Evolutionary conservation across 768 basidiomycete species (phyloP), one percentile per base, ranked within the genome.

Genomic region (Kwoniella dendrophila): DNA sequence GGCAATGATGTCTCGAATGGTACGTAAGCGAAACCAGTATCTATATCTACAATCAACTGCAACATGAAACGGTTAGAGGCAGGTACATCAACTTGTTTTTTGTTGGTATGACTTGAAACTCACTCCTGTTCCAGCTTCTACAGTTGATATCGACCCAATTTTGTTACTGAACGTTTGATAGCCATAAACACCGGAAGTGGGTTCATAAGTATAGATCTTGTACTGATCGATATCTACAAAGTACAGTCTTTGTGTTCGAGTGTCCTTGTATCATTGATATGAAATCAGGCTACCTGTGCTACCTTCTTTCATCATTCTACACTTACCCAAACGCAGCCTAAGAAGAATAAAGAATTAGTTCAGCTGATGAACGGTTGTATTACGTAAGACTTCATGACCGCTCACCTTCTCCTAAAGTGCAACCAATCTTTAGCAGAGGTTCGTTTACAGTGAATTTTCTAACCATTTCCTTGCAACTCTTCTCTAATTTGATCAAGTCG

Each of bases 181-280:
- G 8, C 62, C 62, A 36, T 58, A 20, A 18, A 45, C 24, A 11
- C 62, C 56, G 7, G 22, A 52, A 22, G 32, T 30, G 0, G 62
- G 62, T 20, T 64, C 62, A 27, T 58, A 64, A 4, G 62, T 64
- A 47, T 64, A 64, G 26, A 64, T 36, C 24, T 59, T 57, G 20
- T 34, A 10, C 18, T 52, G 32, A 20, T 58, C 62, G 6, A 64
- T 64, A 36, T 64, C 62, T 12, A 64, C 62, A 38, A 58, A 64
- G 45, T 58, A 64, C 11, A 64, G 32, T 47, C 56, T 50, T 33
- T 59, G 47, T 1, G 3, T 52, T 12, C 45, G 20, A n/a, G 62
- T 43, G 20, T 64, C 62, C 62, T 64, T n/a, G 33, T 24, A 50
- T 38, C 36, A 18, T 8, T 8, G 36, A 38, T 38, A n/a, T n/a